Evolutionary conservation across 805 yeast genomes (phyloP), one percentile per base, ranked within the genome.

Genomic region (Vanderwaltozyma polyspora): DNA sequence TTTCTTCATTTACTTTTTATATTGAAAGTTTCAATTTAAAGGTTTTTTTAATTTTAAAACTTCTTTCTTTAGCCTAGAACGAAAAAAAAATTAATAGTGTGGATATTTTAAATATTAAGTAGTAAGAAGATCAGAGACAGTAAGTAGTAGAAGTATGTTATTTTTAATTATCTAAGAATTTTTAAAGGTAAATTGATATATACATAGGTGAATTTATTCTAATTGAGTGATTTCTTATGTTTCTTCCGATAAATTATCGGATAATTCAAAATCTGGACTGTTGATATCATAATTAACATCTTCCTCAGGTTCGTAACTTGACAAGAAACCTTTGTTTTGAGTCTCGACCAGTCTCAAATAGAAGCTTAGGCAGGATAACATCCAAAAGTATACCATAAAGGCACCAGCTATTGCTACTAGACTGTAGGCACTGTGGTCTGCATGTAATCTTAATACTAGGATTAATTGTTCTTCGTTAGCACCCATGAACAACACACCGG

Each of bases 401-500:
- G 93, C 87, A 0, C 82, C 82, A 6, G 87, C 72, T 10, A 76
- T 58, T 4, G 80, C 65, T 5, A 79, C 70, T 59, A 89, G 62
- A 25, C 82, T 71, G 56, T 89, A 89, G 0, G 94, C 74, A 32
- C 89, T 75, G 47, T 82, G 91, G 57, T 83, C 95, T 4, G 94
- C 79, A 1, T 85, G 83, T 44, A 82, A 65, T 44, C 74, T 76
- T 34, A 74, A 60, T 2, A 87, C 84, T 39, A 84, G 62, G 8
- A 59, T 58, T 47, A 89, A 63, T 52, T 87, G 95, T 55, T 89
- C 94, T 53, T 87, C 95, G 42, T 71, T 87, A 16, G 97, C 97
- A 19, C 83, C 74, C 95, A 87, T 87, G 55, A 89, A 89, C 41
- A 83, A 51, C 6, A 80, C 56, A 1, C 97, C 97, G 1, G 89